Base-by-base conservation (phyloP, 1,139 yeast species). In the Diutina rugosa region DNA sequence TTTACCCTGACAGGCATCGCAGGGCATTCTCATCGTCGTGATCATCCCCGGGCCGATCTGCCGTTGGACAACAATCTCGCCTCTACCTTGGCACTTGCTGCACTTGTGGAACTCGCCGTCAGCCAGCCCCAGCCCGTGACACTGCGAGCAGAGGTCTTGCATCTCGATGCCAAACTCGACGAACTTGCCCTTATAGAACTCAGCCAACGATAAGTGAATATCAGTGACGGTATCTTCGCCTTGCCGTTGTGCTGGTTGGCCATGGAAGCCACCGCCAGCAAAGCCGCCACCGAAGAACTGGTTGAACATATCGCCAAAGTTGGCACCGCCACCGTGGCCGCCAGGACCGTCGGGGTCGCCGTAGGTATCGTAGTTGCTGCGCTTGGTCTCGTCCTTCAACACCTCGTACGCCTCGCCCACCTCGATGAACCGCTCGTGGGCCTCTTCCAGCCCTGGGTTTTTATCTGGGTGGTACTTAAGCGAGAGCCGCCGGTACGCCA, bases 391-490 rank as follows among this genome's bases (percentile, higher is more conserved):
- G 66, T 91, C 91, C 59, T 85, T 80, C 60, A 93, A 77, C 12
- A 90, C 89, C 60, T 91, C 98, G 68, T 93, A 93, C 0, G 98
- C 98, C 63, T 87, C 96, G 8, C 97, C 96, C 35, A 93, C 81
- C 68, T 90, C 96, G 56, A 93, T 85, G 69, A 90, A 93, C 69
- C 81, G 85, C 58, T 86, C 85, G 61, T 88, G 91, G 1, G 97
- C 96, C 51, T 79, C 85, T 16, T 49, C 53, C 28, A 88, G 93
- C 61, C 85, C 82, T 5, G 77, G 86, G 65, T 93, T 93, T 73
- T 95, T 93, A 69, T 93, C 99, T 1, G 99, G 99, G 67, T 93
- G 99, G 69, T 81, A 90, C 65, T 88, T 89, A 68, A 90, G 87
- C 62, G 95, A 85, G 61, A 93, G 74, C 59, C 82, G 81, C 62